Evolutionary conservation across 176 grass and related monocot genomes (phyloP).

Genomic region (Triticum timopheevii): DNA sequence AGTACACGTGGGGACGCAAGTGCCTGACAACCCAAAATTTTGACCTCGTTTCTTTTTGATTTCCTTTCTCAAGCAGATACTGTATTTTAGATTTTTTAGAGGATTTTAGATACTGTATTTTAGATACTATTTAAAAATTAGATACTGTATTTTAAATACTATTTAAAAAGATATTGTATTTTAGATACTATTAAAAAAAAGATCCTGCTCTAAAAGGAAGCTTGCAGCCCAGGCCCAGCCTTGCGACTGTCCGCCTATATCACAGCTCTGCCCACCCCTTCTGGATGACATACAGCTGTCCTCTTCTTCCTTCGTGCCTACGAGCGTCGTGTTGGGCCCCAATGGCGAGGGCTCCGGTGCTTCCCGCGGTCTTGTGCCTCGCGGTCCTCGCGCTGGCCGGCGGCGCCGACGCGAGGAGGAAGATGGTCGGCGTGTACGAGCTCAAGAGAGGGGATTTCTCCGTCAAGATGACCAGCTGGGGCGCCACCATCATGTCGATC

Average conservation of each 20-base stretch:
- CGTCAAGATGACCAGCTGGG: constrained; percentile 71
- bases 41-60: background rate
- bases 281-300: background rate
- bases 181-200: no score
- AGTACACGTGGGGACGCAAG: no score
- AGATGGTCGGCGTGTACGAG: constrained; percentile 58
- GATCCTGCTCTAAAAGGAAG: background rate
- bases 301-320: background rate
- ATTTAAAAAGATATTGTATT: no score
- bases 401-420: constrained; percentile 30
- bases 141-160: no score
- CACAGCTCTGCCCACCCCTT: background rate
- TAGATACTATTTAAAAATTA: no score
- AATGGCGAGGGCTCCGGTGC: constrained; percentile 49
- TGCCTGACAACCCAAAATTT: background rate
- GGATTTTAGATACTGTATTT: no score
- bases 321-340: background rate
- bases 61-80: no score
- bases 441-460: constrained; percentile 75
- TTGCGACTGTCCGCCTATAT: background rate
- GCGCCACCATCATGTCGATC: constrained; percentile 63
- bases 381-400: constrained; percentile 11
- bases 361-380: constrained; percentile 38
- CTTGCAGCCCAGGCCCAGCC: background rate
- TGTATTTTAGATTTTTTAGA: no score